Conservation (phyloP, 2,329 filamentous ascomycete species). For the Sarocladium oryzae region DNA sequence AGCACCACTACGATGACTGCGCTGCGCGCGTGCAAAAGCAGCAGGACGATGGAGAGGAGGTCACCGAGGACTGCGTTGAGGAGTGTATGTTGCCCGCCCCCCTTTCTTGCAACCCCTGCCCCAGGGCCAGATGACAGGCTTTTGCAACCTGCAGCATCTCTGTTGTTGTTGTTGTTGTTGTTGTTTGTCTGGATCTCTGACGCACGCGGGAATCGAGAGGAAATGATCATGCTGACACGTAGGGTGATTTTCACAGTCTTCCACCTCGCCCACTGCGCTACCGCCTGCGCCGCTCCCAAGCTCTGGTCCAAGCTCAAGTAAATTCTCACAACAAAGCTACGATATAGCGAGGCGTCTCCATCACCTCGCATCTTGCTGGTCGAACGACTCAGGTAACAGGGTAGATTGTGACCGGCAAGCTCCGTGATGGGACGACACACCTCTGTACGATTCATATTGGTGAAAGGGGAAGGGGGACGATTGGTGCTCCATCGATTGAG, state of each 20-base stretch:
- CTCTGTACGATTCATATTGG: conserved; percentile 9
- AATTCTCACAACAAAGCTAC: conserved; percentile 21
- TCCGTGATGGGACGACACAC: too few species aligned
- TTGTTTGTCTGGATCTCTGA: too few species aligned
- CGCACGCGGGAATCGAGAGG: too few species aligned
- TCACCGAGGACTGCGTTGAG: conserved; percentile 95
- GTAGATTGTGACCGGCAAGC: too few species aligned
- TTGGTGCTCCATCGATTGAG: background rate
- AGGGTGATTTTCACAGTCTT: conserved; percentile 68
- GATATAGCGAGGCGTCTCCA: background rate
- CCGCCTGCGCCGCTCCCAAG: conserved; percentile 89
- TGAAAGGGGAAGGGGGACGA: background rate
- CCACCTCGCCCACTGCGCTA: conserved; percentile 95
- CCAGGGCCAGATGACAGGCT: background rate
- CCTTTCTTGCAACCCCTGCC: background rate
- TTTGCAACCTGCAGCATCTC: background rate
- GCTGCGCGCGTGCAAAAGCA: conserved; percentile 73
- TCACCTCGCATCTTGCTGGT: background rate
- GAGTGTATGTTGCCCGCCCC: conserved; percentile 78
- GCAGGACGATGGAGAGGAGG: conserved; percentile 63
- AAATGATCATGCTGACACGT: too few species aligned
- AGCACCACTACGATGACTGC: conserved; percentile 98
- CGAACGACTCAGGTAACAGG: too few species aligned
- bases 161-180: too few species aligned
- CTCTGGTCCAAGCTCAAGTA: conserved; percentile 92